These are phyloP conservation scores for Prunella vulgaris DNA, from an alignment of 257 asterid species.

Conservation along the genomic window DNA sequence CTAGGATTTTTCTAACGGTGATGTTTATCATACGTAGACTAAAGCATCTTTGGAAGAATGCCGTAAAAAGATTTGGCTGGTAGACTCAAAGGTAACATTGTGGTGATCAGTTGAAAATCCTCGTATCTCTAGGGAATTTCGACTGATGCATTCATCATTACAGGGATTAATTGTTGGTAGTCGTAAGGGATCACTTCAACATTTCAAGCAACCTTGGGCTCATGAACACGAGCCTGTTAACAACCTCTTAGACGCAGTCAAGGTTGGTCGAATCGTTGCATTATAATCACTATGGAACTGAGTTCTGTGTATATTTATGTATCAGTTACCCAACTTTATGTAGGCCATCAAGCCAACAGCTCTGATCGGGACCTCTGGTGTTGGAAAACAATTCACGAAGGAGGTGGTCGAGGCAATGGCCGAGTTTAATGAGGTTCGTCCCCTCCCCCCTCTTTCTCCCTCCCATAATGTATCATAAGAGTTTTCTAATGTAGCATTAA, in stretches of 20 bases:
- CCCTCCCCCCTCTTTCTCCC: background rate
- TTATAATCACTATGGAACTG: background rate
- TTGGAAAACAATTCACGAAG: constrained; percentile 74
- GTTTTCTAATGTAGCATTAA: constrained; percentile 19
- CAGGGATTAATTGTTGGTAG: constrained; percentile 81
- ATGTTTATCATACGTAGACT: constrained; percentile 33
- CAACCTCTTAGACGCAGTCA: constrained; percentile 79
- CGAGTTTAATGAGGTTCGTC: constrained; percentile 54
- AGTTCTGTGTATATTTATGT: background rate
- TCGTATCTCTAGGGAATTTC: background rate
- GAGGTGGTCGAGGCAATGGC: constrained; percentile 93
- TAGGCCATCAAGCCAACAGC: constrained; percentile 88
- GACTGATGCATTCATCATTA: constrained; percentile 5
- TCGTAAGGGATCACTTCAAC: constrained; percentile 85
- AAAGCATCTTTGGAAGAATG: constrained; percentile 53
- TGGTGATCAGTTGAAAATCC: background rate
- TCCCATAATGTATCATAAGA: no score
- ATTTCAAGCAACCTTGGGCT: constrained; percentile 93
- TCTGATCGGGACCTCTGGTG: constrained; percentile 92
- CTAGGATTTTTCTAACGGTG: constrained; percentile 15
- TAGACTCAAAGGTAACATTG: constrained; percentile 79
- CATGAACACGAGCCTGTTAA: constrained; percentile 69
- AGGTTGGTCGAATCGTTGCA: constrained; percentile 40
- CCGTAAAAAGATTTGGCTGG: constrained; percentile 87
- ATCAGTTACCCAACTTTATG: background rate